Percentiles rank a stretch among this genome's conserved stretches.
phyloP scores from a whole-genome alignment of 2,329 filamentous ascomycete species.

The Bipolaris bicolor region DNA sequence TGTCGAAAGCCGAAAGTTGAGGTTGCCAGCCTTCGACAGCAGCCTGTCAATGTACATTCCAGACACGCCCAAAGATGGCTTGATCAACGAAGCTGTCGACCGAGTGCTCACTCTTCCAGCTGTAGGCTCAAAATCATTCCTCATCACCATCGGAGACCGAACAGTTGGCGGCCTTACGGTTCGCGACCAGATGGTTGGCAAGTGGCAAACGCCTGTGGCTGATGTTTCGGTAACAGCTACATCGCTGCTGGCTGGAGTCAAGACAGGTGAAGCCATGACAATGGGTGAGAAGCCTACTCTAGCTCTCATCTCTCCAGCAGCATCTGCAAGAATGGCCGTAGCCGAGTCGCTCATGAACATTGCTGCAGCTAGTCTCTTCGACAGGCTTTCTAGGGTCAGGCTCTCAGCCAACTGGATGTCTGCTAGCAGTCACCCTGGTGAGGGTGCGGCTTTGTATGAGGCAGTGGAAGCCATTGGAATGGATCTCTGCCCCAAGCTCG shows the following conservation, averaged over 20 bases:
- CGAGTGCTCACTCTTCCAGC: constrained; percentile 83
- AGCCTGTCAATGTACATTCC: constrained; percentile 72
- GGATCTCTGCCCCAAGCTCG: constrained; percentile 88
- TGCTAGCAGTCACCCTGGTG: constrained; percentile 89
- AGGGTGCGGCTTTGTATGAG: constrained; percentile 90
- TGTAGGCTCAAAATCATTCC: constrained; percentile 95
- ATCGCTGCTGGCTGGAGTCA: constrained; percentile 73
- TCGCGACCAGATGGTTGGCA: constrained; percentile 93
- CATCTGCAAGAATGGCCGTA: constrained; percentile 95
- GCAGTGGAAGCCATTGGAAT: constrained; percentile 92
- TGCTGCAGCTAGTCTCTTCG: constrained; percentile 76
- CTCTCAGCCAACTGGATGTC: constrained; percentile 99
- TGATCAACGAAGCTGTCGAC: constrained; percentile 74
- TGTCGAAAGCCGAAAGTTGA: constrained; percentile 72
- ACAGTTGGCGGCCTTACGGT: constrained; percentile 88
- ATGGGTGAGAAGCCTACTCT: constrained; percentile 93
- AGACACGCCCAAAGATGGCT: constrained; percentile 58
- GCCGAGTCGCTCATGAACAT: constrained; percentile 93
- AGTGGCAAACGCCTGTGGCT: constrained; percentile 92
- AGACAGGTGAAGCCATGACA: constrained; percentile 92
- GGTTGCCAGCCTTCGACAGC: constrained; percentile 75
- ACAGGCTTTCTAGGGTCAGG: constrained; percentile 77
- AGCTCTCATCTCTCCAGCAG: constrained; percentile 85
- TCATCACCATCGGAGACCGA: constrained; percentile 95
- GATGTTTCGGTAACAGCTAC: constrained; percentile 93